These are phyloP conservation scores for Salvia rosmarinus DNA, from an alignment of 257 asterid genomes.

Conservation along the genomic window DNA sequence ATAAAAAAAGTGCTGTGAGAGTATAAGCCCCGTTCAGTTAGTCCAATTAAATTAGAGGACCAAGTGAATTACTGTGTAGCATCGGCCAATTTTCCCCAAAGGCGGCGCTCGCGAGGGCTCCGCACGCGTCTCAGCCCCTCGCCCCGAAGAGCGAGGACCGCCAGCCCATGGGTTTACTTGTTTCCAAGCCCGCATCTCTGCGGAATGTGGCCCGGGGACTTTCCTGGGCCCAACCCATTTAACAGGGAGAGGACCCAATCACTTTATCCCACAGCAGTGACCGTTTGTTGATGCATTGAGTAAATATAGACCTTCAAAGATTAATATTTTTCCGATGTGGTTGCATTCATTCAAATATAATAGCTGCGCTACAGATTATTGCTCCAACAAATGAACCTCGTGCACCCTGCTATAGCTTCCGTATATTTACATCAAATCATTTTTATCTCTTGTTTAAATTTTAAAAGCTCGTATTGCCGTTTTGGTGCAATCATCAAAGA, in stretches of 20 bases:
- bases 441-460: too few relatives aligned
- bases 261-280: too few relatives aligned
- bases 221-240: not conserved
- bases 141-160: not conserved
- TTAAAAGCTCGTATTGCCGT: too few relatives aligned
- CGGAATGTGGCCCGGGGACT: constrained; percentile 20
- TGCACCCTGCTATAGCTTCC: too few relatives aligned
- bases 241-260: not conserved
- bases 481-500: too few relatives aligned
- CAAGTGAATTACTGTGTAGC: constrained; percentile 36
- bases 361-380: too few relatives aligned
- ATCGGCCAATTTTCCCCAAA: constrained; percentile 26
- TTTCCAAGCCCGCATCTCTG: constrained; percentile 13
- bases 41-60: not conserved
- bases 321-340: too few relatives aligned
- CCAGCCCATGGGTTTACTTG: not conserved
- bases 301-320: too few relatives aligned
- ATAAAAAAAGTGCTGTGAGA: constrained; percentile 17
- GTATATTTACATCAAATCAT: too few relatives aligned
- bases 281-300: too few relatives aligned
- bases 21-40: constrained; percentile 43
- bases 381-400: too few relatives aligned
- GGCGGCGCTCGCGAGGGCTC: constrained; percentile 23
- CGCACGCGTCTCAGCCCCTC: constrained; percentile 39
- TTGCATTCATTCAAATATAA: too few relatives aligned